These are phyloP conservation scores for Mimosa bimucronata DNA, from an alignment of 306 rosid genomes.

Conservation along the genomic window DNA sequence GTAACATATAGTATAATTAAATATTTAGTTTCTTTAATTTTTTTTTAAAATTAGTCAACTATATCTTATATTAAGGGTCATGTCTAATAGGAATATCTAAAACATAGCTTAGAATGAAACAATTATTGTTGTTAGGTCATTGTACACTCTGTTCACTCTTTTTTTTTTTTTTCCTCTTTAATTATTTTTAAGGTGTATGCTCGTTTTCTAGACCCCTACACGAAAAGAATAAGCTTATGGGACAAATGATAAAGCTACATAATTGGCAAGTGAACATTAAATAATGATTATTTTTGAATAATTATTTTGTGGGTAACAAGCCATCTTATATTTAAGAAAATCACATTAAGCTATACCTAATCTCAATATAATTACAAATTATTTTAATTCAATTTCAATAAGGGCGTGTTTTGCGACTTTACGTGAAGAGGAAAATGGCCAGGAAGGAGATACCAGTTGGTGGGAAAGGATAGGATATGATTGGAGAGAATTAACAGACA, in stretches of 20 bases:
- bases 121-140: neutral
- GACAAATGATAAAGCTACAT: neutral
- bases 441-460: neutral
- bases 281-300: neutral
- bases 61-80: too few relatives aligned
- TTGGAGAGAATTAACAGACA: neutral
- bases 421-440: neutral
- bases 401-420: neutral
- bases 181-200: neutral
- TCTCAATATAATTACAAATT: too few relatives aligned
- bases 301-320: too few relatives aligned
- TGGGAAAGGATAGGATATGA: neutral
- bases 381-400: neutral
- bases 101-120: neutral
- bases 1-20: too few relatives aligned
- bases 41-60: too few relatives aligned
- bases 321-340: neutral
- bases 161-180: neutral
- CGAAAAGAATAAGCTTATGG: neutral
- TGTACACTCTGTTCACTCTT: neutral
- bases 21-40: too few relatives aligned
- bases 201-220: neutral
- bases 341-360: neutral
- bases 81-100: too few relatives aligned
- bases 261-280: neutral